Evolutionary conservation across 2,329 filamentous ascomycete genomes (phyloP).

Genomic region (Penicillium italicum): DNA sequence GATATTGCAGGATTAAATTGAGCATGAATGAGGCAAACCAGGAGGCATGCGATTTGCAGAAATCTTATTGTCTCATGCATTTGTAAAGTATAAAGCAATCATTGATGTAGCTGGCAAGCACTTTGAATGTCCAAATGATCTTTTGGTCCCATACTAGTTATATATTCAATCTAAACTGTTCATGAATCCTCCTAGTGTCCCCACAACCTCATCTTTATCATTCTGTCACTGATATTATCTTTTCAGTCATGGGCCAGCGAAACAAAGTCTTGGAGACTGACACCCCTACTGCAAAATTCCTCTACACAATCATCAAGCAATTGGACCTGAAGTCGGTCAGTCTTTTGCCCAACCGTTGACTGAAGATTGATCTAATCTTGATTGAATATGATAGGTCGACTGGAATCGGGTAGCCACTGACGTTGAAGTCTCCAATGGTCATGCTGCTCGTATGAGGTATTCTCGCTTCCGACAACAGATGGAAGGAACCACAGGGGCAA

Average conservation of each 20-base stretch:
- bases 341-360: neutral
- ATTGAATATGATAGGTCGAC: constrained; percentile 43
- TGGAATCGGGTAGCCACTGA: constrained; percentile 52
- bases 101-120: neutral
- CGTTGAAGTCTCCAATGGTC: constrained; percentile 53
- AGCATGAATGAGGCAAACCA: neutral
- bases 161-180: neutral
- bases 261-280: constrained; percentile 48
- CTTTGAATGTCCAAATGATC: neutral
- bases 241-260: constrained; percentile 35
- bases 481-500: constrained; percentile 41
- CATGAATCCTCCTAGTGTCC: neutral
- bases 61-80: neutral
- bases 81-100: neutral
- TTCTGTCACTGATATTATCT: neutral
- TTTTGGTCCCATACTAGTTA: neutral
- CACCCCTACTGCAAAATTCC: constrained; percentile 49
- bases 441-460: constrained; percentile 57
- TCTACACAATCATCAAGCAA: constrained; percentile 56
- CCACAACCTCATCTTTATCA: neutral
- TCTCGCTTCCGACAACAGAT: constrained; percentile 53
- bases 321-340: constrained; percentile 49
- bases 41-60: neutral
- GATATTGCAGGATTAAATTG: neutral
- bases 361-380: neutral